phyloP scores from a whole-genome alignment of 768 basidiomycete genomes.

The Lactarius hengduanensis region DNA sequence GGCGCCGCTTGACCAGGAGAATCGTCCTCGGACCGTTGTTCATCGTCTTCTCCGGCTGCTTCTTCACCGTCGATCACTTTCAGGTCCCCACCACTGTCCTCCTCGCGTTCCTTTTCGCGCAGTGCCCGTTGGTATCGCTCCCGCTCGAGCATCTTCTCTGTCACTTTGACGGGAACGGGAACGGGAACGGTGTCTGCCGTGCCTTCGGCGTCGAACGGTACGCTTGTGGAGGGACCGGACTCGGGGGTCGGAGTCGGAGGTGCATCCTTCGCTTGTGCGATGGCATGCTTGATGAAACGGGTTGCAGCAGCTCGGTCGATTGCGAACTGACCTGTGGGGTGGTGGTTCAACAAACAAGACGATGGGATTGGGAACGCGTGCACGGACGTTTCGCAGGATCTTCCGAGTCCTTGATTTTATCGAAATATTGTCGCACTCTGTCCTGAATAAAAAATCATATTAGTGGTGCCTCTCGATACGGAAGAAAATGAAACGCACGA shows the following conservation, averaged over 20 bases:
- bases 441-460: slow-evolving; percentile 46
- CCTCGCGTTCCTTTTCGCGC: slow-evolving; percentile 42
- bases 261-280: slow-evolving; percentile 52
- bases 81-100: slow-evolving; percentile 36
- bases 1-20: neutral
- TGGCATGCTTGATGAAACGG: slow-evolving; percentile 84
- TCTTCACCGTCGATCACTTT: slow-evolving; percentile 40
- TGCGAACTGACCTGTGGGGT: slow-evolving; percentile 39
- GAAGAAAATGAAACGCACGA: slow-evolving; percentile 41
- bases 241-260: slow-evolving; percentile 15
- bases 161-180: slow-evolving; percentile 57
- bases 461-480: neutral
- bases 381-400: slow-evolving; percentile 56
- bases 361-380: slow-evolving; percentile 4
- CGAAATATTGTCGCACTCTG: slow-evolving; percentile 76
- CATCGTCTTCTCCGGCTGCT: slow-evolving; percentile 34
- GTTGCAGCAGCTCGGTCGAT: slow-evolving; percentile 78
- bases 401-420: slow-evolving; percentile 76
- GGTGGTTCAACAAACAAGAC: neutral
- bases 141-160: slow-evolving; percentile 71
- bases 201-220: slow-evolving; percentile 25
- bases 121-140: slow-evolving; percentile 60
- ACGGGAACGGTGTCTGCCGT: slow-evolving; percentile 34
- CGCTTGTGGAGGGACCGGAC: slow-evolving; percentile 26
- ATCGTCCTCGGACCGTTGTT: neutral